A percentile compares a stretch with the other conserved stretches of the same genome.
These are phyloP conservation scores for Gossypium anomalum DNA, from an alignment of 345 rosid species.

Conservation along the genomic window DNA sequence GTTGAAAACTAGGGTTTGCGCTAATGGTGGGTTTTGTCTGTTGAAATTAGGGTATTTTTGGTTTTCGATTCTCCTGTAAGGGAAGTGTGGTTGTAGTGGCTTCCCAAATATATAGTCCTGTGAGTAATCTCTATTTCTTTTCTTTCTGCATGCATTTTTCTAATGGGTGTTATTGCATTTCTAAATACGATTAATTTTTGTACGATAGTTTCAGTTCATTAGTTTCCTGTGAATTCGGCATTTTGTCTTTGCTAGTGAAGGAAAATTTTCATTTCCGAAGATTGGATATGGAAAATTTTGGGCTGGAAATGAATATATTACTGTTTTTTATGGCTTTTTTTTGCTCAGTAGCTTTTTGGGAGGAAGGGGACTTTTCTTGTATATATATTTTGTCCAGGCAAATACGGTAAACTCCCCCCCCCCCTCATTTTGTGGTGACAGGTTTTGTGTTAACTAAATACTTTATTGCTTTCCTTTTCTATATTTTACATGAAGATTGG, in stretches of 20 bases:
- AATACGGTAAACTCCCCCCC: neutral
- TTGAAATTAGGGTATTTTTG: conserved; percentile 42
- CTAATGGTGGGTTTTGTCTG: conserved; percentile 35
- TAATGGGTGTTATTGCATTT: neutral
- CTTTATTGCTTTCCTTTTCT: neutral
- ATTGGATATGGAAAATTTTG: neutral
- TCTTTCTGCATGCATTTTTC: neutral
- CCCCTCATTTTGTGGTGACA: neutral
- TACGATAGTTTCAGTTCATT: neutral
- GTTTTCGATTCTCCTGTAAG: conserved; percentile 7
- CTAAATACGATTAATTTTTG: neutral
- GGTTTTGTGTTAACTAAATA: neutral
- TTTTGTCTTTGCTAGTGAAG: neutral
- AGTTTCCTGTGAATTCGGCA: neutral
- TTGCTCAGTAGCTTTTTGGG: neutral
- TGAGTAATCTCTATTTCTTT: conserved; percentile 19
- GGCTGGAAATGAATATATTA: neutral
- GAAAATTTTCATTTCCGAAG: neutral
- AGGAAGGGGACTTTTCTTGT: neutral
- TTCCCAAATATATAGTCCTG: conserved; percentile 19
- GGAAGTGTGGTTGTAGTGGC: conserved; percentile 13
- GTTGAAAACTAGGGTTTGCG: conserved; percentile 15
- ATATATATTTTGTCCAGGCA: neutral
- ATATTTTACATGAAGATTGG: neutral
- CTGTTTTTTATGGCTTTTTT: neutral